Conservation (phyloP, 345 rosid genomes). For the Aquilaria malaccensis region DNA sequence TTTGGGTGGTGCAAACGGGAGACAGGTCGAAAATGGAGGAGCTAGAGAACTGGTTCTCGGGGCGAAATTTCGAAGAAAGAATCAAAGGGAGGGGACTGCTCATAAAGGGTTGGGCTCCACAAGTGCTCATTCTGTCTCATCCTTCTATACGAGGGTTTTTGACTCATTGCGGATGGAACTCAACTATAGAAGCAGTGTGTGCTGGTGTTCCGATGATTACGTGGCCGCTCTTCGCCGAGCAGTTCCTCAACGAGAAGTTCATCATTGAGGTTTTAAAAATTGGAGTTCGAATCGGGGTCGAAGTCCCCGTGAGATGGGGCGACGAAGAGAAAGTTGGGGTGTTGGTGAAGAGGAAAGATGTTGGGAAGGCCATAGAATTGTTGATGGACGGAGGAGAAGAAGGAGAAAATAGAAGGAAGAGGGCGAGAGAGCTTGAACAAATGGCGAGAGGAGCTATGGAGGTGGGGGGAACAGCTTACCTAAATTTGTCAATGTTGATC, state of each 20-base stretch:
- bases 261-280: slow-evolving; percentile 50
- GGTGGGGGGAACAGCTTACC: slow-evolving; percentile 51
- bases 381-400: slow-evolving; percentile 47
- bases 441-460: slow-evolving; percentile 42
- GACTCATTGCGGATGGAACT: slow-evolving; percentile 92
- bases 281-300: slow-evolving; percentile 59
- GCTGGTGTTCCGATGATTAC: slow-evolving; percentile 68
- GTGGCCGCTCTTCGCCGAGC: slow-evolving; percentile 77
- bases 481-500: slow-evolving; percentile 35
- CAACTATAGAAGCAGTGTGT: slow-evolving; percentile 57
- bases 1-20: slow-evolving; percentile 65
- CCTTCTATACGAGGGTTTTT: slow-evolving; percentile 58
- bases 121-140: slow-evolving; percentile 64
- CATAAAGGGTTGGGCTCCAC: slow-evolving; percentile 87
- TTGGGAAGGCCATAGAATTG: slow-evolving; percentile 31
- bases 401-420: slow-evolving; percentile 34
- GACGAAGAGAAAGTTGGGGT: slow-evolving; percentile 64
- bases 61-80: slow-evolving; percentile 44
- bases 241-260: slow-evolving; percentile 65
- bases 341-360: slow-evolving; percentile 39
- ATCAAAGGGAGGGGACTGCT: slow-evolving; percentile 50
- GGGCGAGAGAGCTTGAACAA: slow-evolving; percentile 34
- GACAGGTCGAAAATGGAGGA: slow-evolving; percentile 23
- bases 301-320: slow-evolving; percentile 63
- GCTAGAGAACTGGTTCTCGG: slow-evolving; percentile 42